Percentiles rank a stretch among this genome's conserved stretches.
Conservation (phyloP, 495 filamentous ascomycete genomes). For the Lophiostoma macrostomum region DNA sequence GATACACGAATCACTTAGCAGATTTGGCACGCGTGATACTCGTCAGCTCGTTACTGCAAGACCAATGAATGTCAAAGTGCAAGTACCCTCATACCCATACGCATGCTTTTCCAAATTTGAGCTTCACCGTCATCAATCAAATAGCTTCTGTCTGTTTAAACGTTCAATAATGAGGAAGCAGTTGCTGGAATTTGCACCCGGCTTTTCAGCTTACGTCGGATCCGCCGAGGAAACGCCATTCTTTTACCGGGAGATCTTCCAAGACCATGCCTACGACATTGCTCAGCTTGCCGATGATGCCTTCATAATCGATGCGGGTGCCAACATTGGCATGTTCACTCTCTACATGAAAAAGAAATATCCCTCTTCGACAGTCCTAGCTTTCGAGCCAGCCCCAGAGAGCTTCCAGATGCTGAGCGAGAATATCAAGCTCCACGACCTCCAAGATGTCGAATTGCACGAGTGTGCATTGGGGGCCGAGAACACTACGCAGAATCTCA, state of each 20-base stretch:
- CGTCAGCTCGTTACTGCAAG: too few species aligned
- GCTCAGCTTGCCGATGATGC: slow-evolving; percentile 21
- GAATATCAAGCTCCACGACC: slow-evolving; percentile 30
- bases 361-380: slow-evolving; percentile 29
- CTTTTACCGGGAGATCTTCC: slow-evolving; percentile 33
- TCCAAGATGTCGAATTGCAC: slow-evolving; percentile 18
- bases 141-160: slow-evolving; percentile 9
- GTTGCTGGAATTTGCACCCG: slow-evolving; percentile 14
- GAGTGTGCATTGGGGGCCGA: slow-evolving; percentile 16
- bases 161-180: slow-evolving; percentile 12
- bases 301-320: slow-evolving; percentile 35
- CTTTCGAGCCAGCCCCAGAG: slow-evolving; percentile 37
- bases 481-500: slow-evolving; percentile 24
- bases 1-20: too few species aligned
- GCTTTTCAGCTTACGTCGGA: slow-evolving; percentile 17
- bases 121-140: too few species aligned
- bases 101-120: too few species aligned
- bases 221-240: slow-evolving; percentile 22
- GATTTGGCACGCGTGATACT: too few species aligned
- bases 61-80: too few species aligned
- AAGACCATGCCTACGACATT: slow-evolving; percentile 23
- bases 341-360: slow-evolving; percentile 37
- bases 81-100: too few species aligned
- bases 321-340: slow-evolving; percentile 35
- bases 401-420: slow-evolving; percentile 26